These are phyloP conservation scores for Nakataea oryzae DNA, from an alignment of 2,329 filamentous ascomycete species.

Conservation along the genomic window DNA sequence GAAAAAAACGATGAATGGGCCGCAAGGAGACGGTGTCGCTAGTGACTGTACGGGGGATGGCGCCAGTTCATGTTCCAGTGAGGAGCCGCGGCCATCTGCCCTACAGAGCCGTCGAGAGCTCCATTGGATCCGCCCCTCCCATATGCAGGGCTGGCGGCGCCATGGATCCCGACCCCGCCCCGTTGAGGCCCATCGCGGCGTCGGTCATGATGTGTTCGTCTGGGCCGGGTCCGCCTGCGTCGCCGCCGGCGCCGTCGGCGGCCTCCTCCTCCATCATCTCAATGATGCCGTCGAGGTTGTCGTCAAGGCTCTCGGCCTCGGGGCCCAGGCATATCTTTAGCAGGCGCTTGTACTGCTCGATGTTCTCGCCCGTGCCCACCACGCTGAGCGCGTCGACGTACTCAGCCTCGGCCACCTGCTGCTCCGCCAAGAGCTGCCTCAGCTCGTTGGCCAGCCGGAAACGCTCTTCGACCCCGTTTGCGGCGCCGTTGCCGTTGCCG, in stretches of 20 bases:
- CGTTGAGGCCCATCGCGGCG: not conserved
- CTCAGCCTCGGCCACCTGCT: conserved; percentile 51
- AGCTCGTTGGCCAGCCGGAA: conserved; percentile 49
- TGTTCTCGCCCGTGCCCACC: conserved; percentile 62
- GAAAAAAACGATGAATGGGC: not conserved
- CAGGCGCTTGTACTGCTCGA: conserved; percentile 61
- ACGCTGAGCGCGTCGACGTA: conserved; percentile 59
- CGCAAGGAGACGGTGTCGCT: not conserved
- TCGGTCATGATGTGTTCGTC: not conserved
- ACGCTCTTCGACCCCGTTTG: conserved; percentile 39
- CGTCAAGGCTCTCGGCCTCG: conserved; percentile 59
- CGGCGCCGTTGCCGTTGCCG: conserved; percentile 19
- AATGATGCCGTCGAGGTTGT: conserved; percentile 49
- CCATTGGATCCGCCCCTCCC: conserved; percentile 2
- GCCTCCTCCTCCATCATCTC: conserved; percentile 53
- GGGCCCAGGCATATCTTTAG: conserved; percentile 59
- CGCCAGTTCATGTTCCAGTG: too few species aligned
- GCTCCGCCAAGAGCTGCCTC: conserved; percentile 43
- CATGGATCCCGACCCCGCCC: not conserved
- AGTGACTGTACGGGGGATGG: too few species aligned
- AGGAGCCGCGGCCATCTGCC: not conserved
- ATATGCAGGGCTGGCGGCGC: not conserved
- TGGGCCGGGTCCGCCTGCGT: conserved; percentile 7
- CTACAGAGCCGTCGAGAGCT: conserved; percentile 3
- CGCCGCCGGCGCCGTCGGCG: conserved; percentile 24